Base-by-base conservation (phyloP, 805 yeast genomes). In the Hagleromyces aurorensis region DNA sequence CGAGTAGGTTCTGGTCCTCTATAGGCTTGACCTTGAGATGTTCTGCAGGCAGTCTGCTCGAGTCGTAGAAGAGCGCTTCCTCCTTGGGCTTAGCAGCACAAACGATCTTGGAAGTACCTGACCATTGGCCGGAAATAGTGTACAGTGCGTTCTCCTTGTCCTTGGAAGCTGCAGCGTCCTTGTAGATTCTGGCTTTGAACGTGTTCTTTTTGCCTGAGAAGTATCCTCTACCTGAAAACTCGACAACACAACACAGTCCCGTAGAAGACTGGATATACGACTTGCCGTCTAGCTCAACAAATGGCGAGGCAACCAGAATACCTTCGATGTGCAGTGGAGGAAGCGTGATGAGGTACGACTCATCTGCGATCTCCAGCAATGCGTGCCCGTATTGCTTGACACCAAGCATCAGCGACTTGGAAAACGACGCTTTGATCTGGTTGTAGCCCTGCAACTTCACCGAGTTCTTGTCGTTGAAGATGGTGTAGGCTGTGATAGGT, bases 271-370 rank as follows among this genome's bases (percentile, higher is more conserved):
- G 93, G 52, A 91, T 84, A 48, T 66, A 75, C n/a, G 93, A 71
- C 43, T 75, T 75, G 36, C 93, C 93, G 51, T 89, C 96, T 40
- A 91, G 69, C 64, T 91, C 98, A 30, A 87, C 95, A 57, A 79
- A 89, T 16, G 98, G 98, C 2, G 94, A 69, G 7, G 94, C 96
- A 41, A 80, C 76, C 38, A 89, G 61, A 35, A 89, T 71, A 16
- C 98, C 97, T 61, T 89, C 98, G 38, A 89, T 80, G 59, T 91
- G 97, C 46, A 91, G 67, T 9, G 95, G 85, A 12, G 98, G 98
- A 44, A 89, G 68, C n/a, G 96, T 83, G 33, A 87, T 65, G 43
- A 83, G 64, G 55, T 78, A 91, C 3, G 67, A 52, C 55, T 85
- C 95, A 32, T 69, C 61, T 41, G 72, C 71, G 46, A 67, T 77